Evolutionary conservation across 192 early-diverging fungal genomes (phyloP).

Genomic region (Spizellomyces punctatus): DNA sequence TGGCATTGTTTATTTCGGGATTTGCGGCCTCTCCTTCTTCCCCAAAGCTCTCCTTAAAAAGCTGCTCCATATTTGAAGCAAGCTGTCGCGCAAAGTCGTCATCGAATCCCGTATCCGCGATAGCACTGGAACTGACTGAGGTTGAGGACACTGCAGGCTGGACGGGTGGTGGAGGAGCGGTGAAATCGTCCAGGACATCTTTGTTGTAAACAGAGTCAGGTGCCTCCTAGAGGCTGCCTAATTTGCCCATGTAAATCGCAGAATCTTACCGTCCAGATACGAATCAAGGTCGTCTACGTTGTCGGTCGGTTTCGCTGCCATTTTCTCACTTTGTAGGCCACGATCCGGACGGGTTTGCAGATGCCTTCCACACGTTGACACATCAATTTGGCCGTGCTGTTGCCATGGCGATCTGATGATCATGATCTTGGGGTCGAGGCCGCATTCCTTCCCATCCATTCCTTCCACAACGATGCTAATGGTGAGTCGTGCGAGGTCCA

Average conservation of each 20-base stretch:
- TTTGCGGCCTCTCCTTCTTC: conserved; percentile 11
- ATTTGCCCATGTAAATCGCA: conserved; percentile 1
- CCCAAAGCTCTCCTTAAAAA: conserved; percentile 11
- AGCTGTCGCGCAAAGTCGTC: conserved; percentile 38
- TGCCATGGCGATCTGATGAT: not conserved
- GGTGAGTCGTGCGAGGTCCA: not conserved
- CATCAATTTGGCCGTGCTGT: not conserved
- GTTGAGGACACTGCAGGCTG: conserved; percentile 33
- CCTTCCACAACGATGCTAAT: not conserved
- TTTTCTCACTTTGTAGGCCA: not conserved
- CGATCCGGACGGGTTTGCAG: not conserved
- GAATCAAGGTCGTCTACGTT: conserved; percentile 63
- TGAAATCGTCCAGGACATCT: conserved; percentile 81
- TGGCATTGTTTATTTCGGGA: conserved; percentile 16
- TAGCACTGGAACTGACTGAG: conserved; percentile 10
- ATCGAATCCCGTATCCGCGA: conserved; percentile 24
- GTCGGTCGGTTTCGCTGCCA: not conserved
- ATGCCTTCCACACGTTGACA: not conserved
- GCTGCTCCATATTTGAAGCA: conserved; percentile 28
- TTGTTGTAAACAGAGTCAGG: conserved; percentile 4
- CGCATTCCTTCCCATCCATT: not conserved
- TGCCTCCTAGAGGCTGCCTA: not conserved
- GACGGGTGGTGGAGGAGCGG: conserved; percentile 43
- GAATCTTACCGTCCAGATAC: conserved; percentile 60
- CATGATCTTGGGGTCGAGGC: not conserved